Evolutionary conservation across 2,329 filamentous ascomycete species (phyloP).

Genomic region (Sclerotinia borealis): DNA sequence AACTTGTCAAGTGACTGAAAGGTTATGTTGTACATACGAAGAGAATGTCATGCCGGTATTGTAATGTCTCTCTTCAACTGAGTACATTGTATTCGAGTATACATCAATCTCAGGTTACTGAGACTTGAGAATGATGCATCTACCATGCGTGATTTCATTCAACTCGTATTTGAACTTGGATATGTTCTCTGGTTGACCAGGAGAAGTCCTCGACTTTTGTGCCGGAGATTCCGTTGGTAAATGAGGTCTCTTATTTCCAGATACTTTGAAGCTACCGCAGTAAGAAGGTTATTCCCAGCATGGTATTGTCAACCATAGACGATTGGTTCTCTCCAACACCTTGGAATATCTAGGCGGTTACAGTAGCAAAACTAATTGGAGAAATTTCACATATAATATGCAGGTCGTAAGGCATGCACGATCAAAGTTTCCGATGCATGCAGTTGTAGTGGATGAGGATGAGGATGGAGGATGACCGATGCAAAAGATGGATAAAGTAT

Average conservation of each 20-base stretch:
- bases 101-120: background rate
- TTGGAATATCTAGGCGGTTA: background rate
- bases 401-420: background rate
- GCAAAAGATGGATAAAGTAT: background rate
- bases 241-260: background rate
- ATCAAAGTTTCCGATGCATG: background rate
- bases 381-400: background rate
- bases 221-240: background rate
- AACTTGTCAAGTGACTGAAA: background rate
- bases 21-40: background rate
- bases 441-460: background rate
- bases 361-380: background rate
- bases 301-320: background rate
- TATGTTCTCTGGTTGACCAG: constrained; percentile 7
- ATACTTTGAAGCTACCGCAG: background rate
- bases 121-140: background rate
- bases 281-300: background rate
- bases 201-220: background rate
- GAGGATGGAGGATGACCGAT: background rate
- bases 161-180: background rate
- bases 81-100: background rate
- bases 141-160: background rate
- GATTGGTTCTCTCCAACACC: background rate
- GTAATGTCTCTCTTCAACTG: background rate
- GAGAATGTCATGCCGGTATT: background rate